Conservation (phyloP, 352 stramenopile species). For the Phytophthora citrophthora region DNA sequence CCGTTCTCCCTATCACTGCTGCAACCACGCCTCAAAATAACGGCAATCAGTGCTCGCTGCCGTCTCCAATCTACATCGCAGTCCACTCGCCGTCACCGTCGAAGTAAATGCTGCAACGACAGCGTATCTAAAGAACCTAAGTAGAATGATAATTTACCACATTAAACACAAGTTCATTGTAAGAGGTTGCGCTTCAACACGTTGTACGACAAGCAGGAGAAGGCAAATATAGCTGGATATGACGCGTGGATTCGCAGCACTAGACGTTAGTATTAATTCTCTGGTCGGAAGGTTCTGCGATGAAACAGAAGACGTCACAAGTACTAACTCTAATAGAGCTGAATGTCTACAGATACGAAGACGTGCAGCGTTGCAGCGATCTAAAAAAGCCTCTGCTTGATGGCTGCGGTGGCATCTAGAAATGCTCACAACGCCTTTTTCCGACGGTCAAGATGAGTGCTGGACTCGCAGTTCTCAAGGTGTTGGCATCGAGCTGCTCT, state of each 20-base stretch:
- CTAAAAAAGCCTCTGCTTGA: conserved; percentile 7
- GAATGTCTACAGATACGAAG: no score
- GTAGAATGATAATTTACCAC: conserved; percentile 5
- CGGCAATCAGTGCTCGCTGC: neutral
- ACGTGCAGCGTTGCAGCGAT: neutral
- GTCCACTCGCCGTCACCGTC: conserved; percentile 16
- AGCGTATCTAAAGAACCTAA: conserved; percentile 4
- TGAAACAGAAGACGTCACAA: neutral
- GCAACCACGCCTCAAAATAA: conserved; percentile 7
- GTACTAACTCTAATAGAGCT: no score
- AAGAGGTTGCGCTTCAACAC: neutral
- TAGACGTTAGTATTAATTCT: conserved; percentile 1
- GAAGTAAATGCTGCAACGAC: conserved; percentile 3
- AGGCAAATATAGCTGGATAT: no score
- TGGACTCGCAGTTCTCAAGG: conserved; percentile 32
- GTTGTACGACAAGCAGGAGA: no score
- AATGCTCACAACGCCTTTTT: neutral
- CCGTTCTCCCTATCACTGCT: conserved; percentile 14
- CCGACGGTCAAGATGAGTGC: conserved; percentile 22
- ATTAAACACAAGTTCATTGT: no score
- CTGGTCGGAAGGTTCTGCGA: neutral
- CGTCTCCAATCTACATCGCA: conserved; percentile 27
- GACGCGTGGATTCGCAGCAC: no score
- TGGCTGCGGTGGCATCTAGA: neutral
- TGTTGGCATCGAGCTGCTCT: conserved; percentile 39